A percentile compares a stretch with the other conserved stretches of the same genome.
Evolutionary conservation across 2,329 filamentous ascomycete species (phyloP).

Genomic region (Scytalidium lignicola): DNA sequence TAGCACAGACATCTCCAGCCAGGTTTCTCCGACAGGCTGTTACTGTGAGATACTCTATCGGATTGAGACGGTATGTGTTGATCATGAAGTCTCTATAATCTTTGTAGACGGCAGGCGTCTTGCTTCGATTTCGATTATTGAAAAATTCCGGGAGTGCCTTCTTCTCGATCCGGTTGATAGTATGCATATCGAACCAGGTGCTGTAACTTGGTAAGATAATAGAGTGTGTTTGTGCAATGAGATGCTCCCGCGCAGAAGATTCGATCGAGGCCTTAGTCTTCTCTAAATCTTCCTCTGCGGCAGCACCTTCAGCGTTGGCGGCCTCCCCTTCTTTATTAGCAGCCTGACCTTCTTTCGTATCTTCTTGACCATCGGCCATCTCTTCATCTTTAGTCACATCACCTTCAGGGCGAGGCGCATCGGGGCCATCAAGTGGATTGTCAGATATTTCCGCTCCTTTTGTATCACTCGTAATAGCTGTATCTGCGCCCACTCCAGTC

Average conservation of each 20-base stretch:
- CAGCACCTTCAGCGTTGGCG: constrained; percentile 39
- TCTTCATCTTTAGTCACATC: constrained; percentile 68
- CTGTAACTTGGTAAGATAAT: constrained; percentile 97
- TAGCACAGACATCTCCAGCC: constrained; percentile 95
- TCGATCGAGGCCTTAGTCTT: constrained; percentile 78
- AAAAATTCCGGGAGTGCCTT: constrained; percentile 98
- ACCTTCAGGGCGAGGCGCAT: constrained; percentile 57
- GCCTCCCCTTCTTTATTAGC: constrained; percentile 35
- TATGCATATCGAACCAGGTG: constrained; percentile 98
- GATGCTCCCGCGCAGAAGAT: constrained; percentile 81
- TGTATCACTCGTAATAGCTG: constrained; percentile 41
- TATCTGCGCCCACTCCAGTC: constrained; percentile 40
- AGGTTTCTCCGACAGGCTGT: constrained; percentile 93
- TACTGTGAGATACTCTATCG: constrained; percentile 92
- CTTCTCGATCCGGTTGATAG: constrained; percentile 83
- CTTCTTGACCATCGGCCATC: constrained; percentile 62
- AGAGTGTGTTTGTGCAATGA: constrained; percentile 88
- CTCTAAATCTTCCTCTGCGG: constrained; percentile 47
- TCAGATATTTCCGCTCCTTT: constrained; percentile 55
- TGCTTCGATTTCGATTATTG: constrained; percentile 96
- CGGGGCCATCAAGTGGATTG: constrained; percentile 65
- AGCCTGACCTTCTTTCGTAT: constrained; percentile 44
- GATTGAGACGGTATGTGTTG: constrained; percentile 96
- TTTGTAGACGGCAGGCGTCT: constrained; percentile 95
- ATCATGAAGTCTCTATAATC: constrained; percentile 99